These are phyloP conservation scores for Chenopodium album DNA, from an alignment of 148 eudicot genomes.

Conservation along the genomic window DNA sequence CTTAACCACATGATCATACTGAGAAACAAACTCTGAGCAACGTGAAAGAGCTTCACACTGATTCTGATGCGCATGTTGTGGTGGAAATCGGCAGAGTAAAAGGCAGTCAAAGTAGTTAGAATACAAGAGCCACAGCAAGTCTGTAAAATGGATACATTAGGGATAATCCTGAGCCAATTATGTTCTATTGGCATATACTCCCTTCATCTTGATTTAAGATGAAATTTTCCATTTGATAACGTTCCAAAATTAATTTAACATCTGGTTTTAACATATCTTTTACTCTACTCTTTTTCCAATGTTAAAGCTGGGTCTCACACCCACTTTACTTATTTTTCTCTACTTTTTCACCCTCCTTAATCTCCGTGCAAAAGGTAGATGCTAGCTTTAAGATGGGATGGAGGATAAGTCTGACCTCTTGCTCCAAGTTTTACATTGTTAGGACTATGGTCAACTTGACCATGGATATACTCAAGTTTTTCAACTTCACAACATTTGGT, in stretches of 20 bases:
- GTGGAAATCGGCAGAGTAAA: neutral
- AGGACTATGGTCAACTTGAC: neutral
- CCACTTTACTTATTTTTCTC: neutral
- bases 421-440: neutral
- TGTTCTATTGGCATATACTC: too few species aligned
- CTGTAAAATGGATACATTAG: neutral
- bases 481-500: neutral
- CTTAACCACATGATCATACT: neutral
- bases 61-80: neutral
- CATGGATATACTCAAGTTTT: neutral
- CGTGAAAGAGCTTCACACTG: neutral
- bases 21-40: neutral
- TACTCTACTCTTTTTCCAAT: neutral
- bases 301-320: neutral
- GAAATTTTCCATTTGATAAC: too few species aligned
- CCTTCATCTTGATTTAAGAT: too few species aligned
- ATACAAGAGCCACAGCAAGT: neutral
- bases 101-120: neutral
- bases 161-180: neutral
- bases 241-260: neutral
- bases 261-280: too few species aligned
- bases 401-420: neutral
- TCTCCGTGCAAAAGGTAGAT: neutral
- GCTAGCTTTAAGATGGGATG: neutral
- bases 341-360: neutral